These are phyloP conservation scores for Myxozyma melibiosi DNA, from an alignment of 805 yeast species.

Conservation along the genomic window DNA sequence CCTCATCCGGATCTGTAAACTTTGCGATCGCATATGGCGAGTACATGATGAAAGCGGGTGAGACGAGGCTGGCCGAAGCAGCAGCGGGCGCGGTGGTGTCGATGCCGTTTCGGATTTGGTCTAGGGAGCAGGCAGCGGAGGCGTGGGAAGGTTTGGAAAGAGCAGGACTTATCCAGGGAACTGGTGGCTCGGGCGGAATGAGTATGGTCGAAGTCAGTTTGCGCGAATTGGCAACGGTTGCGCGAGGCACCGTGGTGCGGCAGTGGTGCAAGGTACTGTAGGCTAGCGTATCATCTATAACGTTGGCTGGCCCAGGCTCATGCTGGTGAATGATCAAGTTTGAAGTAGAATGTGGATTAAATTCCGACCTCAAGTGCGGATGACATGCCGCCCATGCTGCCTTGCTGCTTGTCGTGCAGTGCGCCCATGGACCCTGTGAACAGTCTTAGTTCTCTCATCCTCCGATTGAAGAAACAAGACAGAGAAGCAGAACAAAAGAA, in stretches of 20 bases:
- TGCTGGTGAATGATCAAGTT: too few species aligned
- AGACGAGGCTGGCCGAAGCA: constrained; percentile 36
- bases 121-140: constrained; percentile 58
- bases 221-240: not conserved
- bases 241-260: constrained; percentile 13
- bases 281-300: not conserved
- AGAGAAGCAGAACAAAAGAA: too few species aligned
- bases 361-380: too few species aligned
- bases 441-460: too few species aligned
- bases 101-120: constrained; percentile 55
- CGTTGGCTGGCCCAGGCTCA: too few species aligned
- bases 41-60: constrained; percentile 46
- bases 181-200: constrained; percentile 12
- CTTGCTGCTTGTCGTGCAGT: too few species aligned
- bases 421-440: too few species aligned
- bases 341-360: too few species aligned
- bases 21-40: constrained; percentile 79
- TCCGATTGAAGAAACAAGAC: too few species aligned
- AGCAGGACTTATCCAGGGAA: constrained; percentile 50
- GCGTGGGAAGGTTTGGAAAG: constrained; percentile 74
- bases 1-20: constrained; percentile 54
- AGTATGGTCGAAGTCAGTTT: constrained; percentile 12
- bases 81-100: constrained; percentile 49
- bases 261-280: constrained; percentile 14
- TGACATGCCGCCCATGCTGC: too few species aligned